A percentile compares a stretch with the other conserved stretches of the same genome.
phyloP scores from a whole-genome alignment of 345 rosid species.

The rapeseed (Brassica napus) region DNA sequence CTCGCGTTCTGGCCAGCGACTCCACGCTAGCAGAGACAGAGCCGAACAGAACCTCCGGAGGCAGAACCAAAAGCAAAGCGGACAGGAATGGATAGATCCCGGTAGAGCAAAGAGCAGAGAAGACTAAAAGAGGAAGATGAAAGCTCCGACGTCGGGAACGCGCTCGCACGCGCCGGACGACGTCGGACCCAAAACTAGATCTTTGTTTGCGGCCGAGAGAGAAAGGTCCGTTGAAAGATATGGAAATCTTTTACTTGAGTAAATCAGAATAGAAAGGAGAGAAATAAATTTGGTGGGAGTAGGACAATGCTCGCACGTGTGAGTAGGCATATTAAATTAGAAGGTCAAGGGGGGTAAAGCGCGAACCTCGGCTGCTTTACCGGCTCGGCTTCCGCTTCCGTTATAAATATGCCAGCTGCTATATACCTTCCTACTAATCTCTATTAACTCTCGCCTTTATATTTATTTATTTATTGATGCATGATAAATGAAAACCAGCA shows the following conservation, averaged over 20 bases:
- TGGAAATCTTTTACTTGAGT: neutral
- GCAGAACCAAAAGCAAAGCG: no score
- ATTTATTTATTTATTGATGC: neutral
- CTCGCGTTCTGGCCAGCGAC: no score
- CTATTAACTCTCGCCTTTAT: neutral
- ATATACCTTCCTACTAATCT: constrained; percentile 2
- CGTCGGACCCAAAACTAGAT: no score
- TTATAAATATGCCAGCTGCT: neutral
- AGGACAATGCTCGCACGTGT: constrained; percentile 58
- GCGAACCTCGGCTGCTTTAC: constrained; percentile 53
- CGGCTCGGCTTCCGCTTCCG: constrained; percentile 51
- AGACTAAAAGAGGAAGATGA: no score
- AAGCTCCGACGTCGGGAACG: no score
- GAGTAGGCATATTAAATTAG: constrained; percentile 40
- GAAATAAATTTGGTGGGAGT: neutral
- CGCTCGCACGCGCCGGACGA: no score
- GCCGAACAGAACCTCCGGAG: no score
- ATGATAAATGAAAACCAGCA: constrained; percentile 28
- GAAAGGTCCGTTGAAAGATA: no score
- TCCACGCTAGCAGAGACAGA: no score
- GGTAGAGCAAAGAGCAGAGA: no score
- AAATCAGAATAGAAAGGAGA: neutral
- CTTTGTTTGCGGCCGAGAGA: no score
- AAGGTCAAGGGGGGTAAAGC: constrained; percentile 40
- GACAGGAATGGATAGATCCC: no score